Base-by-base conservation (phyloP, 129 eudicot genomes). In the Helianthus tuberosus region DNA sequence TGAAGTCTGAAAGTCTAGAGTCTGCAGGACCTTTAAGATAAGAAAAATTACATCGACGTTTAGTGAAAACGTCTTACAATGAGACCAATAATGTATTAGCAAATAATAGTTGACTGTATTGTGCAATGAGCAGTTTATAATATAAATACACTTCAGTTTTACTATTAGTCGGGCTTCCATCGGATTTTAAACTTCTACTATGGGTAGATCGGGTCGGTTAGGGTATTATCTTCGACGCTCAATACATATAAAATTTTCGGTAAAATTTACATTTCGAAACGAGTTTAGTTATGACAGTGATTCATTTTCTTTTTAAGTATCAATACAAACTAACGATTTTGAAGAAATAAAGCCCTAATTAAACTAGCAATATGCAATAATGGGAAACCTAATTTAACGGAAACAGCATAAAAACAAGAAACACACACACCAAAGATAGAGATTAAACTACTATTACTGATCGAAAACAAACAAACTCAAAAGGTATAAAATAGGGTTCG, bases 1-100 rank as follows among this genome's bases (percentile, higher is more conserved):
- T 76, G 90, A 88, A 68, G 84, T 80, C 71, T 72, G 86, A 69
- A 86, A 86, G 29, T 86, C 90, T 20, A 97, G 99, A 74, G 94
- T 81, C 69, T 80, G 79, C 20, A 94, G 84, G 80, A 88, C 92
- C 99, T 94, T 72, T 71, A 84, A 80, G 48, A 77, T 60, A 60
- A 73, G 23, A 72, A 57, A 72, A 25, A 35, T 68, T 17, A 51
- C 15, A 74, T 35, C 54, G 32, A 53, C 11, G 17, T 53, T 29
- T 29, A 29, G 35, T 29, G 35, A 29, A 29, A 29, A 29, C 35
- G 2, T 29, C 1, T 29, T 3, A 29, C 35, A 29, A 58, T 23
- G 14, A 58, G 6, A 58, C 64, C 13, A 55, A 29, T 3, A 1
- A 55, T 55, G 25, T 32, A n/a, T 36, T 69, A 14, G 36, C 29